These are phyloP conservation scores for Camillea tinctor DNA, from an alignment of 2,329 filamentous ascomycete species.

Conservation along the genomic window DNA sequence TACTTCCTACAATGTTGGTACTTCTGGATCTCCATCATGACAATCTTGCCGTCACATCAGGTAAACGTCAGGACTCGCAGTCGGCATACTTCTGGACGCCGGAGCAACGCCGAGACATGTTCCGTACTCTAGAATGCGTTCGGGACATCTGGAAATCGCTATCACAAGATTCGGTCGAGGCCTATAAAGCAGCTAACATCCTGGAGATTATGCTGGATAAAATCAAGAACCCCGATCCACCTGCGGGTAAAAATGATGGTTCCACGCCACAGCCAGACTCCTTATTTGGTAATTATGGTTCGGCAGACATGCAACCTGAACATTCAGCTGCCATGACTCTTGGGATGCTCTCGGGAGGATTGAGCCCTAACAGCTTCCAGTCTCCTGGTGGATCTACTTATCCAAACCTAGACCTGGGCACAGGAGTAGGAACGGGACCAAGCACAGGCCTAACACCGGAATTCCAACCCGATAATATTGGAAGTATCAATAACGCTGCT, in stretches of 20 bases:
- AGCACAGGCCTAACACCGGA: constrained; percentile 37
- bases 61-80: constrained; percentile 40
- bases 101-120: constrained; percentile 70
- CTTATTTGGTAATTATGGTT: constrained; percentile 28
- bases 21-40: constrained; percentile 78
- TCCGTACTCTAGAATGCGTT: constrained; percentile 69
- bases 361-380: constrained; percentile 36
- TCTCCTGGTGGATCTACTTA: constrained; percentile 38
- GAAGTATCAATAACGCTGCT: constrained; percentile 33
- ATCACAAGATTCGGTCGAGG: constrained; percentile 78
- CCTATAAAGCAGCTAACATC: constrained; percentile 79
- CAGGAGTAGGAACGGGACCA: constrained; percentile 21
- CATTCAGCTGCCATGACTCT: constrained; percentile 43
- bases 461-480: constrained; percentile 35
- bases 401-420: constrained; percentile 46
- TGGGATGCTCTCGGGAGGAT: constrained; percentile 41
- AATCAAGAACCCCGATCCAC: constrained; percentile 52
- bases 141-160: constrained; percentile 78
- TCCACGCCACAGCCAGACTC: constrained; percentile 20
- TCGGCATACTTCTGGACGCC: constrained; percentile 55
- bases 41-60: constrained; percentile 46
- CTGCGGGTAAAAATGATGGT: constrained; percentile 12
- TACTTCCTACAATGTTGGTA: constrained; percentile 82
- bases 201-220: constrained; percentile 84
- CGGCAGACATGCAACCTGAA: constrained; percentile 35